Evolutionary conservation across 2,329 filamentous ascomycete species (phyloP), one percentile per base, ranked within the genome.

Genomic region (Penicillium decumbens): DNA sequence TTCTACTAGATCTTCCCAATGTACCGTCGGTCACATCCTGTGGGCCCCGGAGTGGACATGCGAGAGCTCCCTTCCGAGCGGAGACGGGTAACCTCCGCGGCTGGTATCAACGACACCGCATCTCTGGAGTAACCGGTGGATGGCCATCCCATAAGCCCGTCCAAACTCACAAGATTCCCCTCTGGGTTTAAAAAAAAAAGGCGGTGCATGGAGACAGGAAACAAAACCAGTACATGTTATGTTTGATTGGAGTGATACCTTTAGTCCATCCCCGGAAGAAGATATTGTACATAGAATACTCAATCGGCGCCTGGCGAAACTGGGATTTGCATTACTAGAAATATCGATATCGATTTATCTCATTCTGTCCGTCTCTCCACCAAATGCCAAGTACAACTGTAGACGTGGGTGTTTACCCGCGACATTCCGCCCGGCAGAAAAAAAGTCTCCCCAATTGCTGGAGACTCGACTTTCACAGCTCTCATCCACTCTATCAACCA

Each of bases 31-130:
- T 75, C 78, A 41, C 81, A 87, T 54, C 71, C 86, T 28, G 80
- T 91, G 45, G 90, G 90, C 0, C 89, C 89, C 3, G 90, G 91
- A 10, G 83, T 96, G 55, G 90, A 95, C 70, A 78, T 91, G 57
- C 79, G 84, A 62, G 82, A 91, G 47, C 79, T 84, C 64, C 80
- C 82, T 38, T 73, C 80, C 51, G 77, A 77, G 66, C 64, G 65
- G 55, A 73, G 79, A 64, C 68, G 77, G 60, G 27, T 20, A 12
- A 72, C 75, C 59, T 70, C 70, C 51, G 72, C 72, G 33, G 73
- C 77, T 61, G 79, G 80, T 59, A 62, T 92, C 63, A 76, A 83
- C 50, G 83, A 86, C 63, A 78, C 86, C 58, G 80, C 86, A 13
- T 81, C 83, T 56, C 64, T 89, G 70, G 87, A 92, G 74, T 88